Percentiles rank a stretch among this genome's conserved stretches.
phyloP scores from a whole-genome alignment of 768 basidiomycete species.

The Hemileccinum rubropunctum region DNA sequence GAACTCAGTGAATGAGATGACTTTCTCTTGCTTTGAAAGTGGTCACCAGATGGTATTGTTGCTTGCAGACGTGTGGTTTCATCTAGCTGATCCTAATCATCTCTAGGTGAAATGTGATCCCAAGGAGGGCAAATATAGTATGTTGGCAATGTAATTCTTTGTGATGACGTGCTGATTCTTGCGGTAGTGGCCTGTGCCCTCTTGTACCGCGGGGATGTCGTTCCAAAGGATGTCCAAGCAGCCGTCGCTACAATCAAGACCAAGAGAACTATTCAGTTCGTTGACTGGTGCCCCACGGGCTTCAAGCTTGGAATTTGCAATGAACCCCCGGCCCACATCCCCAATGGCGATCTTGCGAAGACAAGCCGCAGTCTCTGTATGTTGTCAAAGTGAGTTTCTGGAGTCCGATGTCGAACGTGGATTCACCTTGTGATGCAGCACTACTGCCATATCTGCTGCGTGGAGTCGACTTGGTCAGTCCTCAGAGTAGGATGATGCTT shows the following conservation, averaged over 20 bases:
- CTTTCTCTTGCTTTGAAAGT: constrained; percentile 94
- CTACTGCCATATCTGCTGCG: constrained; percentile 89
- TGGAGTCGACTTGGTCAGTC: constrained; percentile 80
- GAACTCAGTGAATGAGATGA: constrained; percentile 98
- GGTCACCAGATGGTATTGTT: constrained; percentile 87
- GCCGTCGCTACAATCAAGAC: constrained; percentile 95
- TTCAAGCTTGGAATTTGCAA: constrained; percentile 99
- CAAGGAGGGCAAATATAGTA: constrained; percentile 97
- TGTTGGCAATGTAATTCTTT: constrained; percentile 27
- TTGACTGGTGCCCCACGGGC: constrained; percentile 98
- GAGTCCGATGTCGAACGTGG: background rate
- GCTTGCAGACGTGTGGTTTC: background rate
- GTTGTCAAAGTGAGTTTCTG: constrained; percentile 73
- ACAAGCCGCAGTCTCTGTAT: constrained; percentile 93
- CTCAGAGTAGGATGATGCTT: background rate
- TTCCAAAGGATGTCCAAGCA: constrained; percentile 92
- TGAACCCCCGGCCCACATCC: constrained; percentile 88
- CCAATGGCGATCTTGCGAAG: constrained; percentile 94
- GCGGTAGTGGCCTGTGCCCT: constrained; percentile 82
- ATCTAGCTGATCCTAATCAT: constrained; percentile 2
- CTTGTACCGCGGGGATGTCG: constrained; percentile 94
- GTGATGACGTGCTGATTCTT: constrained; percentile 14
- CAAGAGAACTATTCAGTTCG: constrained; percentile 96
- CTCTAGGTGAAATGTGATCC: constrained; percentile 83
- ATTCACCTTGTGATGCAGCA: constrained; percentile 42